A percentile compares a stretch with the other conserved stretches of the same genome.
Conservation (phyloP, 1,284 basidiomycete genomes). For the Abortiporus biennis region DNA sequence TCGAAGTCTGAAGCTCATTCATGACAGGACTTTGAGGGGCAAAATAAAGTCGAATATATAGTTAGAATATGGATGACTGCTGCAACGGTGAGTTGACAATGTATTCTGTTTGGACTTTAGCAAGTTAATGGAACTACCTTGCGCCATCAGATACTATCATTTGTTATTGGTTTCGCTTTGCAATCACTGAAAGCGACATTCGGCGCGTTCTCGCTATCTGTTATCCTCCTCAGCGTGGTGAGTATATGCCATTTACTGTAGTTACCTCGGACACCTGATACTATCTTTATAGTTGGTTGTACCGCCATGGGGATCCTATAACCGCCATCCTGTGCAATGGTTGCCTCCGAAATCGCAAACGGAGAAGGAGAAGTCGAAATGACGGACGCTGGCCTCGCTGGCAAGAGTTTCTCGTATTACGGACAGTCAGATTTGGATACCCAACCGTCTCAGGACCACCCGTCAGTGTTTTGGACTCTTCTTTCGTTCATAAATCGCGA, state of each 20-base stretch:
- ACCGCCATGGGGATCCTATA: slow-evolving; percentile 67
- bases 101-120: neutral
- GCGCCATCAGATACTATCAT: slow-evolving; percentile 47
- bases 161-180: slow-evolving; percentile 52
- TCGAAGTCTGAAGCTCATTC: neutral
- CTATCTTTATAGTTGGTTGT: slow-evolving; percentile 41
- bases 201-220: slow-evolving; percentile 40
- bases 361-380: slow-evolving; percentile 18
- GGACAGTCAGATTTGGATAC: neutral
- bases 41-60: slow-evolving; percentile 52
- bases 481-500: neutral
- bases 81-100: slow-evolving; percentile 27
- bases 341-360: slow-evolving; percentile 33
- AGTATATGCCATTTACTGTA: slow-evolving; percentile 19
- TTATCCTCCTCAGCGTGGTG: slow-evolving; percentile 46
- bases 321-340: slow-evolving; percentile 61
- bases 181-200: slow-evolving; percentile 62
- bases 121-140: neutral
- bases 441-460: neutral
- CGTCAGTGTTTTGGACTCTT: neutral
- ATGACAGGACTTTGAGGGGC: slow-evolving; percentile 68
- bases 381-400: neutral
- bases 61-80: slow-evolving; percentile 33
- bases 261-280: slow-evolving; percentile 2
- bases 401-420: neutral